Evolutionary conservation across 2,329 filamentous ascomycete species (phyloP), one percentile per base, ranked within the genome.

Genomic region (Nemania abortiva): DNA sequence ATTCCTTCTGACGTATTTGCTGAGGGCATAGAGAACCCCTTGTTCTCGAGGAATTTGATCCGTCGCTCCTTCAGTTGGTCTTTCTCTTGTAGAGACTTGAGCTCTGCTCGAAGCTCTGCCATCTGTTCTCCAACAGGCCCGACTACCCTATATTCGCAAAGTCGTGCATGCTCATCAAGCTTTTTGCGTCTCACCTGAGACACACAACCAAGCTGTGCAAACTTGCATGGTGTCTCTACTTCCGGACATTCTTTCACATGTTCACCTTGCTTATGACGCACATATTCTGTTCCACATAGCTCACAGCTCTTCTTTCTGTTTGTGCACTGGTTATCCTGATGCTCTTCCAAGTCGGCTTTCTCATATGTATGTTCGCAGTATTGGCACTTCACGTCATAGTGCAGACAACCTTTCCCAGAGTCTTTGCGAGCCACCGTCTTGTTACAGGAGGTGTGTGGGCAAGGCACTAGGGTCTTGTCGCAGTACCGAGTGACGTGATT

Each of bases 401-500:
- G 89, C 24, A 87, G 82, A 73, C 89, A 91, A 1, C 82, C 82
- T 56, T 84, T 83, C n/a, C 81, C 82, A 1, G 80, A 78, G 66
- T 88, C 82, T 70, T 86, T 87, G 55, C 85, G 82, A 13, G 82
- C 81, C 2, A 90, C 81, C 27, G 81, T 82, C 75, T 87, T 84
- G 34, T 81, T 77, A 76, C 89, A 91, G 2, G 77, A 75, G 15
- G 82, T 75, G 42, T 86, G 85, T 0, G 87, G 85, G 72, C 89
- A 91, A n/a, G 82, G 81, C 22, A 89, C 85, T 37, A 85, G 79
- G 5, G 85, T 85, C 73, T 86, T 89, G 1, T 82, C 82, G 74
- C 89, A 91, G 57, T 89, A 86, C 22, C 82, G 82, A 7, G 84
- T 83, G 49, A 89, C 83, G 74, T 91, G 89, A 29, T 83, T 82